Conservation (phyloP, 2,329 filamentous ascomycete genomes). For the Alternaria longipes region DNA sequence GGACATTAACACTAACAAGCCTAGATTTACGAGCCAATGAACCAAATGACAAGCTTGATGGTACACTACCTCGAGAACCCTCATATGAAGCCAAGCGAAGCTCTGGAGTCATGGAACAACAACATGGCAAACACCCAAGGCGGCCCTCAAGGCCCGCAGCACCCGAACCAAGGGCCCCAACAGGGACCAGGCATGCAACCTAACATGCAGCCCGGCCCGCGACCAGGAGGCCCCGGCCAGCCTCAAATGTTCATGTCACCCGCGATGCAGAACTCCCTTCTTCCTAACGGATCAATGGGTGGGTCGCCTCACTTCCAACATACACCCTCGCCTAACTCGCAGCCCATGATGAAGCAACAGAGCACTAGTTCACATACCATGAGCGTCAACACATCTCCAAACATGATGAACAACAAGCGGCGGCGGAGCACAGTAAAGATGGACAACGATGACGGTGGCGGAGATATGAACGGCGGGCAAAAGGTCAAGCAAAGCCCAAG, state of each 20-base stretch:
- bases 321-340: slow-evolving; percentile 58
- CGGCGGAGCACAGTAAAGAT: slow-evolving; percentile 69
- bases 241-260: slow-evolving; percentile 65
- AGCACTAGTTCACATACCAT: slow-evolving; percentile 63
- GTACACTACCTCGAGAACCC: slow-evolving; percentile 64
- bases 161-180: slow-evolving; percentile 30
- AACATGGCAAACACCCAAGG: slow-evolving; percentile 50
- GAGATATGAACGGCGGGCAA: slow-evolving; percentile 47
- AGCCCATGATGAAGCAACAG: slow-evolving; percentile 65
- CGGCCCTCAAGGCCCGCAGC: slow-evolving; percentile 13
- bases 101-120: slow-evolving; percentile 63
- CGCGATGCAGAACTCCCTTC: slow-evolving; percentile 63
- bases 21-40: slow-evolving; percentile 72
- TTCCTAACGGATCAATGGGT: slow-evolving; percentile 59
- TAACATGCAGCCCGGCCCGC: slow-evolving; percentile 44
- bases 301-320: slow-evolving; percentile 59
- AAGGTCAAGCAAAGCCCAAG: slow-evolving; percentile 63
- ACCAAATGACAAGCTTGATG: slow-evolving; percentile 70
- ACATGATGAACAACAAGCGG: slow-evolving; percentile 67
- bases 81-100: slow-evolving; percentile 62
- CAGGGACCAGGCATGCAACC: slow-evolving; percentile 40
- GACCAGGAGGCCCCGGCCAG: slow-evolving; percentile 45
- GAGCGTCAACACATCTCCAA: slow-evolving; percentile 71
- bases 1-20: slow-evolving; percentile 34
- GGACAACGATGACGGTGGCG: slow-evolving; percentile 62